phyloP scores from a whole-genome alignment of 2,329 filamentous ascomycete genomes.

The Camptophora hylomeconis region DNA sequence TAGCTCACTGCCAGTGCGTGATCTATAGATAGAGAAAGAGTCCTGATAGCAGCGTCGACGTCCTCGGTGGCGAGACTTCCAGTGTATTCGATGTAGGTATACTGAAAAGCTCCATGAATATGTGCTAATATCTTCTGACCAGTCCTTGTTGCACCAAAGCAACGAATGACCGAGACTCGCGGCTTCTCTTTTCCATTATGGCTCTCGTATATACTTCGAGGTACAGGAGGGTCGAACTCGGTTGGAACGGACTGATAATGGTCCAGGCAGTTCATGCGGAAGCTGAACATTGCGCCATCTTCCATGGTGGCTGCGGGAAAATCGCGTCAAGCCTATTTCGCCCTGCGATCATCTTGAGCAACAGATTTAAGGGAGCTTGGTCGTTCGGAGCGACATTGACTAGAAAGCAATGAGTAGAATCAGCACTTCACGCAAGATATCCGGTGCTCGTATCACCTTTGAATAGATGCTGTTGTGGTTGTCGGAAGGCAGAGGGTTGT shows the following conservation, averaged over 20 bases:
- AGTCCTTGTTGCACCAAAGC: constrained; percentile 86
- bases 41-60: constrained; percentile 63
- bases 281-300: constrained; percentile 59
- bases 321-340: too few relatives aligned
- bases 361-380: too few relatives aligned
- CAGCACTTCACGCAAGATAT: too few relatives aligned
- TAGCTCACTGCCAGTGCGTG: constrained; percentile 80
- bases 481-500: too few relatives aligned
- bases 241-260: constrained; percentile 76
- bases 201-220: constrained; percentile 35
- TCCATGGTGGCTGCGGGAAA: too few relatives aligned
- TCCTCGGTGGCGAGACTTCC: constrained; percentile 54
- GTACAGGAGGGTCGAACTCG: constrained; percentile 66
- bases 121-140: constrained; percentile 95
- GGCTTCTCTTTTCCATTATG: constrained; percentile 49
- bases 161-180: constrained; percentile 71
- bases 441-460: too few relatives aligned
- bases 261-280: constrained; percentile 91
- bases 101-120: constrained; percentile 89
- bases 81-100: constrained; percentile 80
- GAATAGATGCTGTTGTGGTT: too few relatives aligned
- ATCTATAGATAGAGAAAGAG: constrained; percentile 76
- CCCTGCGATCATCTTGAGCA: too few relatives aligned
- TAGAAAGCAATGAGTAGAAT: too few relatives aligned
- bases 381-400: too few relatives aligned